Base-by-base conservation (phyloP, 2,329 filamentous ascomycete species). In the Botrytis porri region DNA sequence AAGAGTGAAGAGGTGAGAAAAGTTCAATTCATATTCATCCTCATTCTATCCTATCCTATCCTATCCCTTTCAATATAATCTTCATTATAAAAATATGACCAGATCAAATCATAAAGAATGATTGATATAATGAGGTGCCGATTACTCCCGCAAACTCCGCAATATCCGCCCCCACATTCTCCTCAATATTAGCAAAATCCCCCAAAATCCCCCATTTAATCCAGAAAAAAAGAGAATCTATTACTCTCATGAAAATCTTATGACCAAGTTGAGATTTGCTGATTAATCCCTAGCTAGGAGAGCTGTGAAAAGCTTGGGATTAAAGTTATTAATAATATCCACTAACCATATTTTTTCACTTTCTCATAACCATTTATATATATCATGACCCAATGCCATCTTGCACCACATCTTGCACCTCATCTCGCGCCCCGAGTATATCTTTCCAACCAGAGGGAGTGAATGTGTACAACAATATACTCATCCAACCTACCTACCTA, bases 81-180 rank as follows among this genome's bases (percentile, higher is more conserved):
- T 22, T 59, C 57, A 60, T 18, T 8, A 18, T 4, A 39, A 62
- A 14, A n/a, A 62, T 3, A 41, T 10, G 37, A 37, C 57, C 22
- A 22, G 16, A 4, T 7, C 8, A 43, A 16, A 41, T 10, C 61
- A 20, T 41, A 39, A 37, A 18, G 22, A 35, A 54, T 39, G n/a
- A n/a, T n/a, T n/a, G n/a, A n/a, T n/a, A n/a, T n/a, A n/a, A n/a
- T n/a, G 10, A 51, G 25, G 48, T 51, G 51, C 4, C 51, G 37
- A 69, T 45, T 43, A 60, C 32, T 51, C 22, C 60, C 69, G 69
- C 60, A 12, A 54, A n/a, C n/a, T 39, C 69, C 69, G 69, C 69
- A 54, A 65, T 6, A 71, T 57, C 43, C 69, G 32, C 32, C 60
- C 25, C 60, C 59, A 64, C 59, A 51, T 71, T 29, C 35, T 63